phyloP scores from a whole-genome alignment of 75 land plant genomes.

The Sequoiadendron giganteum region DNA sequence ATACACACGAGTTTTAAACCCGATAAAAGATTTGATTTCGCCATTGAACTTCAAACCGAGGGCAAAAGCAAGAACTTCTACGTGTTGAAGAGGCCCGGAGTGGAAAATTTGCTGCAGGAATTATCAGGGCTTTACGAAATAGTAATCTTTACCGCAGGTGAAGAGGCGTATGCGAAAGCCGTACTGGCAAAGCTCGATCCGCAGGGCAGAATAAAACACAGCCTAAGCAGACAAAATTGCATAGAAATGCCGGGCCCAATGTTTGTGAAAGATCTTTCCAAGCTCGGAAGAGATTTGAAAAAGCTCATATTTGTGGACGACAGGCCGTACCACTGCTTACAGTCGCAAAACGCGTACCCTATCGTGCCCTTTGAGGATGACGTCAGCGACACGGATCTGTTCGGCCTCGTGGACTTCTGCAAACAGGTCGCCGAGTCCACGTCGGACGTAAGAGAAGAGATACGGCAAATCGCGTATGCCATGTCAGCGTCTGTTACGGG shows the following conservation, averaged over 20 bases:
- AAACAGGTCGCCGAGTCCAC: background rate
- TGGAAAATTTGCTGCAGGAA: background rate
- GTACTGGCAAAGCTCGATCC: background rate
- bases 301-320: background rate
- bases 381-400: constrained; percentile 20
- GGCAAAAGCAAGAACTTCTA: background rate
- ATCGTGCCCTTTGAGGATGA: constrained; percentile 25
- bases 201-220: too few species aligned
- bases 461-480: too few species aligned
- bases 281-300: background rate
- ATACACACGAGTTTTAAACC: background rate
- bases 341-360: constrained; percentile 29
- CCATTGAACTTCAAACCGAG: background rate
- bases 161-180: constrained; percentile 22
- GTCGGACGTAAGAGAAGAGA: background rate
- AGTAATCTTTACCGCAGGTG: constrained; percentile 29
- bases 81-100: background rate
- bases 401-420: background rate
- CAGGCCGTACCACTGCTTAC: background rate
- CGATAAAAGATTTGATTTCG: background rate
- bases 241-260: too few species aligned
- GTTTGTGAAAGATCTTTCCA: constrained; percentile 9
- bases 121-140: constrained; percentile 23
- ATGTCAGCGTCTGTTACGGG: too few species aligned
- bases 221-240: too few species aligned